Conservation (phyloP, 2,329 filamentous ascomycete genomes). For the Nemania bipapillata region DNA sequence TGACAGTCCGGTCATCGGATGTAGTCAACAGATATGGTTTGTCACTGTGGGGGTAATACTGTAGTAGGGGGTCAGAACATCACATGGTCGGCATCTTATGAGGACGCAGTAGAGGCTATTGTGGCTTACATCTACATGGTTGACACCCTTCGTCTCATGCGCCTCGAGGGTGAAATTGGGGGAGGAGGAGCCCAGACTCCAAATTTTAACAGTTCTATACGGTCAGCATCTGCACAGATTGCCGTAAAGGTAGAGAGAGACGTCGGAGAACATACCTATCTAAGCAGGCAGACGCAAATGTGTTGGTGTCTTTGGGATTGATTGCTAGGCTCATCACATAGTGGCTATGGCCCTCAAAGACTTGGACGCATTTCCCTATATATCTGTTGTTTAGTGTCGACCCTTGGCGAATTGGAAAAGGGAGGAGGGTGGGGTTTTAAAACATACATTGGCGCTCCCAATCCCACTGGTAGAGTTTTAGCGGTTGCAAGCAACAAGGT, state of each 20-base stretch:
- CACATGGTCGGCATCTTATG: not conserved
- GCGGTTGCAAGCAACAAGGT: constrained; percentile 3
- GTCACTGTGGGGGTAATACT: constrained; percentile 77
- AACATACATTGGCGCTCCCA: constrained; percentile 84
- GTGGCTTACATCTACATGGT: constrained; percentile 78
- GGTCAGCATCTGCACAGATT: not conserved
- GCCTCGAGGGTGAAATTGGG: constrained; percentile 97
- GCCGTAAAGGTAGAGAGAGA: not conserved
- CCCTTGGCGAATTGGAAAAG: not conserved
- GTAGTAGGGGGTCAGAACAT: constrained; percentile 8
- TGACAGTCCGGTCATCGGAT: constrained; percentile 94
- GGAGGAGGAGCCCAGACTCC: constrained; percentile 92
- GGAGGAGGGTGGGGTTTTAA: not conserved
- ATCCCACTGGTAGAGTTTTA: constrained; percentile 71
- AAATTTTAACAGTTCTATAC: constrained; percentile 90
- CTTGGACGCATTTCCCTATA: constrained; percentile 87
- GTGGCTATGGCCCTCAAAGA: constrained; percentile 95
- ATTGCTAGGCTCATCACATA: constrained; percentile 97
- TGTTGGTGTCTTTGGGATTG: constrained; percentile 97
- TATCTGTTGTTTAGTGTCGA: constrained; percentile 5
- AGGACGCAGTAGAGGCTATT: not conserved
- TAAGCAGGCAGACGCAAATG: constrained; percentile 89
- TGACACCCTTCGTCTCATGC: constrained; percentile 96
- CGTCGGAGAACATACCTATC: constrained; percentile 58
- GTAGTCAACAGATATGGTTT: constrained; percentile 93